These are phyloP conservation scores for Globisporangium iwayamae DNA, from an alignment of 352 stramenopile genomes.

Conservation along the genomic window DNA sequence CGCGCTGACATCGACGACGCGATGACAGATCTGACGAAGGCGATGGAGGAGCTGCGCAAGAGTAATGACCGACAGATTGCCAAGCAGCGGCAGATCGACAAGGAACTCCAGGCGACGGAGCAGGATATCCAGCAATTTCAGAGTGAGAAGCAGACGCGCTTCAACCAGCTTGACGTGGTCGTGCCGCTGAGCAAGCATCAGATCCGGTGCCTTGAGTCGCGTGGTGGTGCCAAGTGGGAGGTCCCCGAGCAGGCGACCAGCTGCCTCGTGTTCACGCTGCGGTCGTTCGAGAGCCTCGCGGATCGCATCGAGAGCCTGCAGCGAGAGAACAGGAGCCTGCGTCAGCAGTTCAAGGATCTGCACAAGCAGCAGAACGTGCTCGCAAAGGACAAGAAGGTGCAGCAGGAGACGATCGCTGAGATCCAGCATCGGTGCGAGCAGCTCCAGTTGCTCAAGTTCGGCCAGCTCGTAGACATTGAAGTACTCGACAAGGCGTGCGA, in stretches of 20 bases:
- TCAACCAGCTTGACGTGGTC: slow-evolving; percentile 87
- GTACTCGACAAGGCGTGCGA: slow-evolving; percentile 87
- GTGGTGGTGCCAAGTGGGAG: slow-evolving; percentile 22
- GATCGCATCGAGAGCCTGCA: slow-evolving; percentile 81
- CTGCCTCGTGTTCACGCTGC: slow-evolving; percentile 73
- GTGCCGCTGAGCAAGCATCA: slow-evolving; percentile 74
- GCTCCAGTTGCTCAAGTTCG: slow-evolving; percentile 82
- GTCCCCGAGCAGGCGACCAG: slow-evolving; percentile 45
- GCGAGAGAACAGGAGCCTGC: slow-evolving; percentile 79
- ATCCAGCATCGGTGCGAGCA: slow-evolving; percentile 71
- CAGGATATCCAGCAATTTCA: slow-evolving; percentile 91
- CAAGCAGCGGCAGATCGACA: slow-evolving; percentile 90
- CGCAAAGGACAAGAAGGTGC: slow-evolving; percentile 70
- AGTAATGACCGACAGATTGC: slow-evolving; percentile 76
- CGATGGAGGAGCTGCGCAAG: slow-evolving; percentile 87
- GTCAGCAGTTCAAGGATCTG: slow-evolving; percentile 86
- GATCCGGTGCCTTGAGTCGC: slow-evolving; percentile 52
- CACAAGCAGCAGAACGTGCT: slow-evolving; percentile 86
- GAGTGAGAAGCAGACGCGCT: slow-evolving; percentile 91
- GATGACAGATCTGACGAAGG: slow-evolving; percentile 79
- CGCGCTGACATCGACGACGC: slow-evolving; percentile 90
- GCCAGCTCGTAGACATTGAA: slow-evolving; percentile 79
- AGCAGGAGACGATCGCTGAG: slow-evolving; percentile 62
- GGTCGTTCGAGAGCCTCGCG: slow-evolving; percentile 52
- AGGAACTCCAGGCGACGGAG: slow-evolving; percentile 86